These are phyloP conservation scores for Linnemannia schmuckeri DNA, from an alignment of 192 early-diverging fungal genomes.

Conservation along the genomic window DNA sequence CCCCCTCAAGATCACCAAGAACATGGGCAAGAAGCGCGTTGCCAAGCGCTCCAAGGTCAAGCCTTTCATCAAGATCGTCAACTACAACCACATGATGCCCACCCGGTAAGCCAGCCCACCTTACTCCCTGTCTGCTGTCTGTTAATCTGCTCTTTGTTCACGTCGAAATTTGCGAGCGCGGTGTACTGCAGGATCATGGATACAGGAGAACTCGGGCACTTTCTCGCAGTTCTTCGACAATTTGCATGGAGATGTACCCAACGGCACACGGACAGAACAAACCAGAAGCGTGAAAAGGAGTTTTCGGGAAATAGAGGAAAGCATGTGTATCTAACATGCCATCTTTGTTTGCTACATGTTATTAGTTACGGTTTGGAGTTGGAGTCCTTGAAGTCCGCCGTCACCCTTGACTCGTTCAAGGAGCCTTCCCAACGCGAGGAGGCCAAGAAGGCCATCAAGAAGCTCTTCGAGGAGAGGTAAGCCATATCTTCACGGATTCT, in stretches of 20 bases:
- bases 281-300: neutral
- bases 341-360: neutral
- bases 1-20: conserved; percentile 97
- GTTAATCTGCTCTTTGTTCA: neutral
- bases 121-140: neutral
- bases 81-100: conserved; percentile 99
- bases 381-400: conserved; percentile 89
- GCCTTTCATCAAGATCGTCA: conserved; percentile 99
- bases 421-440: conserved; percentile 92
- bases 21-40: conserved; percentile 95
- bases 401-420: conserved; percentile 92
- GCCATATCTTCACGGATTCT: neutral
- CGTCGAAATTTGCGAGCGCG: neutral
- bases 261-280: no score
- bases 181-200: neutral
- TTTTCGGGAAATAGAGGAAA: neutral
- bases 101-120: conserved; percentile 79
- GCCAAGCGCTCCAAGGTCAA: conserved; percentile 98
- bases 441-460: conserved; percentile 96
- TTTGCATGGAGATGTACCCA: neutral
- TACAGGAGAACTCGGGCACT: neutral
- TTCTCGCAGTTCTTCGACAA: neutral
- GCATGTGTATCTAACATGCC: neutral
- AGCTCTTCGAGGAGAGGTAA: conserved; percentile 91
- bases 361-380: conserved; percentile 94